These are phyloP conservation scores for Elymus sibiricus DNA, from an alignment of 176 grass and related monocot genomes.

Conservation along the genomic window DNA sequence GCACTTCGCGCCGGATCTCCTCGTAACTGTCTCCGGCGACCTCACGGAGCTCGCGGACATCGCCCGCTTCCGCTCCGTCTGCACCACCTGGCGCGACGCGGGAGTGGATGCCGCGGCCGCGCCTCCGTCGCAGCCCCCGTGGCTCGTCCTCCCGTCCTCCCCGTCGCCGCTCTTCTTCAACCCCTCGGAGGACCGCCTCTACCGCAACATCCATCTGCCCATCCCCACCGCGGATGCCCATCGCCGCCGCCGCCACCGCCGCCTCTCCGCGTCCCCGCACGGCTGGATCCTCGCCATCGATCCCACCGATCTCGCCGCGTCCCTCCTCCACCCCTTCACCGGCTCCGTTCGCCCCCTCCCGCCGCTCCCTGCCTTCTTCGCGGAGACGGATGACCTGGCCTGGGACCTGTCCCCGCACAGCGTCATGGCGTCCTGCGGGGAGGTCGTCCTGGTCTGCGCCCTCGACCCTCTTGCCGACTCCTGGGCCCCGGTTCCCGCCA, in stretches of 20 bases:
- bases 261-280: slow-evolving; percentile 42
- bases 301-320: slow-evolving; percentile 12
- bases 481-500: slow-evolving; percentile 30
- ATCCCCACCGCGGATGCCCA: not conserved
- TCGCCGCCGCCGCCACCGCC: slow-evolving; percentile 6
- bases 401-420: slow-evolving; percentile 50
- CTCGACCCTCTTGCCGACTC: slow-evolving; percentile 4
- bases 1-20: slow-evolving; percentile 42
- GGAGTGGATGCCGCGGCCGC: slow-evolving; percentile 12
- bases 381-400: slow-evolving; percentile 41
- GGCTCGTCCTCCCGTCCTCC: slow-evolving; percentile 42
- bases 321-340: slow-evolving; percentile 51
- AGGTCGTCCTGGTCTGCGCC: slow-evolving; percentile 44
- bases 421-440: slow-evolving; percentile 49
- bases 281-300: slow-evolving; percentile 40
- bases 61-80: slow-evolving; percentile 52
- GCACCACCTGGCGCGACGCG: slow-evolving; percentile 47
- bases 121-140: slow-evolving; percentile 31
- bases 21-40: slow-evolving; percentile 37
- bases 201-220: slow-evolving; percentile 35
- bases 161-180: slow-evolving; percentile 40
- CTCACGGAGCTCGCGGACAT: slow-evolving; percentile 51
- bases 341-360: slow-evolving; percentile 29
- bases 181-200: slow-evolving; percentile 49
- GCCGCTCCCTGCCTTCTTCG: slow-evolving; percentile 41